Evolutionary conservation across 192 early-diverging fungal genomes (phyloP).

Genomic region (Backusella circina): DNA sequence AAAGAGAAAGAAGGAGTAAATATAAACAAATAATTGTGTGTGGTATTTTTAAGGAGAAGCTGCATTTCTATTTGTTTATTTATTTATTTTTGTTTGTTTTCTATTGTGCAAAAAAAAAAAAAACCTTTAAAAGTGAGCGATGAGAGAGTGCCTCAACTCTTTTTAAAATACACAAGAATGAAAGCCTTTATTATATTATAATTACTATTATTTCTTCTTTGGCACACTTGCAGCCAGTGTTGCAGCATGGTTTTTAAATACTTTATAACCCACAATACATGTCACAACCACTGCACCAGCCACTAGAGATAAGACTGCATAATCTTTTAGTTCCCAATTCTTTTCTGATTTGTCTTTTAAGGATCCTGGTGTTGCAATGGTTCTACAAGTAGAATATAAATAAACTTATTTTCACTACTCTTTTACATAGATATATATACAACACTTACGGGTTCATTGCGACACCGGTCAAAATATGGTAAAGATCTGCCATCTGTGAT

Average conservation of each 20-base stretch:
- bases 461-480: constrained; percentile 77
- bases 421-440: neutral
- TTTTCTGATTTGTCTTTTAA: constrained; percentile 26
- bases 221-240: neutral
- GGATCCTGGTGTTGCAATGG: constrained; percentile 34
- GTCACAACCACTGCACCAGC: constrained; percentile 28
- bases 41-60: neutral
- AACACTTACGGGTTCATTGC: constrained; percentile 75
- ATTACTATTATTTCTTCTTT: constrained; percentile 16
- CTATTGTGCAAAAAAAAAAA: too few species aligned
- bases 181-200: neutral
- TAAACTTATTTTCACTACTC: neutral
- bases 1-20: neutral
- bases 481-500: constrained; percentile 83
- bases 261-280: constrained; percentile 29
- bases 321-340: constrained; percentile 22
- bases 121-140: too few species aligned
- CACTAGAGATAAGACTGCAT: constrained; percentile 24
- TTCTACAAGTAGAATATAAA: neutral
- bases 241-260: constrained; percentile 29
- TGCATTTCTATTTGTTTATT: neutral
- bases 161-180: neutral
- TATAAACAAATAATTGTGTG: neutral
- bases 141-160: too few species aligned
- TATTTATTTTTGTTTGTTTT: too few species aligned